A percentile compares a stretch with the other conserved stretches of the same genome.
phyloP scores from a whole-genome alignment of 768 basidiomycete species.

The Lactifluus rugatus region DNA sequence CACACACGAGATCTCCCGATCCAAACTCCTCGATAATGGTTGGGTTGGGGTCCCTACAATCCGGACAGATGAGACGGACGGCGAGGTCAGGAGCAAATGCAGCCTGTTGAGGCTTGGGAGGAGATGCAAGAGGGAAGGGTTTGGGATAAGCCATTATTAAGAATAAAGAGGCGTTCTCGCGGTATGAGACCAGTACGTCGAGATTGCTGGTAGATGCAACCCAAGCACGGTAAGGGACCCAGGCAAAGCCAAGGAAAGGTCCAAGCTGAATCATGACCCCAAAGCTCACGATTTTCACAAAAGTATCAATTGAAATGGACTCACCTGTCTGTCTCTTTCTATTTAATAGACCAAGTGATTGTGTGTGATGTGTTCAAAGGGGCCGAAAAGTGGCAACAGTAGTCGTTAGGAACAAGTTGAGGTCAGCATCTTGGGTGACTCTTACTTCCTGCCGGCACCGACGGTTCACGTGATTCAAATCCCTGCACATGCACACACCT shows the following conservation, averaged over 20 bases:
- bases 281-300: not conserved
- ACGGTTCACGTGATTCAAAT: too few relatives aligned
- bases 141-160: conserved; percentile 26
- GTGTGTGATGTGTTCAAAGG: not conserved
- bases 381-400: too few relatives aligned
- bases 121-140: conserved; percentile 68
- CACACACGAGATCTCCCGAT: conserved; percentile 94
- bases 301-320: not conserved
- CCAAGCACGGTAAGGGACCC: not conserved
- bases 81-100: conserved; percentile 75
- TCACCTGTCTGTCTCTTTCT: not conserved
- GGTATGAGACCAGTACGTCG: not conserved
- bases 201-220: not conserved
- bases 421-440: too few relatives aligned
- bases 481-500: too few relatives aligned
- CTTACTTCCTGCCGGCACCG: too few relatives aligned
- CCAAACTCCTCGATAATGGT: conserved; percentile 97
- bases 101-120: conserved; percentile 45
- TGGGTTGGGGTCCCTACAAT: conserved; percentile 88
- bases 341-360: not conserved
- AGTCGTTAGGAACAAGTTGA: not conserved
- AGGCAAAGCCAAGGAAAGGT: not conserved
- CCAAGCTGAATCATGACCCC: not conserved
- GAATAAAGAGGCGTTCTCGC: not conserved
- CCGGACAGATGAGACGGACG: conserved; percentile 88